phyloP scores from a whole-genome alignment of 345 rosid species.

The Eucalyptus tenuipes region DNA sequence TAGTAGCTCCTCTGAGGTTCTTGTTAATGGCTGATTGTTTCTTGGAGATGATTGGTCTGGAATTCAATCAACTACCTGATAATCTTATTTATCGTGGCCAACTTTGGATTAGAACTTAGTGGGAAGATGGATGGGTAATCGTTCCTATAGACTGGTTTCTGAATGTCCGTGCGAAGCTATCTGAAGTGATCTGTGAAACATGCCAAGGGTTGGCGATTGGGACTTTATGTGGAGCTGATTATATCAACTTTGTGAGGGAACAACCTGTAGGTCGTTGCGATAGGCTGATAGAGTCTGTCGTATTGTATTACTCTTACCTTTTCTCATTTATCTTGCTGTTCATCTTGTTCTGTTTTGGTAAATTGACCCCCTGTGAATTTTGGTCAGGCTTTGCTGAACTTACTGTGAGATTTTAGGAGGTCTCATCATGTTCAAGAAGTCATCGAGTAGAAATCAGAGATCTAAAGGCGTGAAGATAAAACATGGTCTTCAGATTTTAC shows the following conservation, averaged over 20 bases:
- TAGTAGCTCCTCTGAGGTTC: neutral
- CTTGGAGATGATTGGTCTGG: neutral
- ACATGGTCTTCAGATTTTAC: slow-evolving; percentile 65
- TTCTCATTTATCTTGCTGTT: neutral
- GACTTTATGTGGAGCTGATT: neutral
- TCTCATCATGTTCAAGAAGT: slow-evolving; percentile 46
- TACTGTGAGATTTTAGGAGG: neutral
- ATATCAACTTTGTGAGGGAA: neutral
- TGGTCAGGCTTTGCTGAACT: neutral
- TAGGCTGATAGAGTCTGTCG: neutral
- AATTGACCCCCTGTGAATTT: neutral
- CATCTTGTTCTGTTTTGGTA: neutral
- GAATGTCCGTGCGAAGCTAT: neutral
- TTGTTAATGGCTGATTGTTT: neutral
- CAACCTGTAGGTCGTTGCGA: neutral
- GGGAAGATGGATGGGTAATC: neutral
- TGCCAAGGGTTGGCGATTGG: neutral
- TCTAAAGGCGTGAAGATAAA: slow-evolving; percentile 57
- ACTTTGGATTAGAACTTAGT: neutral
- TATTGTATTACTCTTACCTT: neutral
- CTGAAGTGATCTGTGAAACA: neutral
- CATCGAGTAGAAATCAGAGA: slow-evolving; percentile 51
- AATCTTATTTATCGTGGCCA: neutral
- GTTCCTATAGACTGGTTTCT: neutral
- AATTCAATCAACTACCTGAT: neutral